Base-by-base conservation (phyloP, 2,329 filamentous ascomycete species). In the Penicillium sclerotiorum region DNA sequence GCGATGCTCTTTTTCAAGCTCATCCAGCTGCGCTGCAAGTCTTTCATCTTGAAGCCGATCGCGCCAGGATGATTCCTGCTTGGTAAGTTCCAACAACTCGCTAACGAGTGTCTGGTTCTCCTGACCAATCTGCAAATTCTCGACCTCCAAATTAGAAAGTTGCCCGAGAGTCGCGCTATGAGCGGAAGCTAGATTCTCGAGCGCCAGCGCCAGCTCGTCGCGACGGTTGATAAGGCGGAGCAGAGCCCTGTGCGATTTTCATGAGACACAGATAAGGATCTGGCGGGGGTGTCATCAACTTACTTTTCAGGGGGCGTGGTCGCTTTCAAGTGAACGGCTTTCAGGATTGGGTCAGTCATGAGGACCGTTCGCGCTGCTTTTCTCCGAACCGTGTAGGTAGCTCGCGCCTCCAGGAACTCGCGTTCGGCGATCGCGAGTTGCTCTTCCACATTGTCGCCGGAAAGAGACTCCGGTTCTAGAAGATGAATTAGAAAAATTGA, bases 341-440 rank as follows among this genome's bases (percentile, higher is more conserved):
- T 89, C 49, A 95, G 75, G 33, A 89, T 84, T 7, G 90, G 89
- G 61, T 90, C 87, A 49, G 85, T 85, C 59, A 84, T 83, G 57
- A 94, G 71, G 45, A 89, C 83, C 39, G 80, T 84, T 53, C 88
- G 83, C 18, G 86, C 77, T 18, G 89, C 84, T 53, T 84, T 84
- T 66, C 86, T 86, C 55, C 84, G 84, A 48, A 93, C 77, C 33
- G 83, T 79, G 69, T 89, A 89, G 50, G 79, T 79, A 47, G 88
- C 85, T 63, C 85, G 84, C 21, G 88, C 83, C 59, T 90, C 81
- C 23, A 93, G 77, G 18, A 89, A 80, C 43, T 85, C 84, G 46
- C 79, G 77, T 68, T 90, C 84, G 6, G 84, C 83, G 45, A 65
- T 61, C 50, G 68, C 72, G 59, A 82, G 71, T 58, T 77, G 72